Percentiles rank a stretch among this genome's conserved stretches.
Conservation (phyloP, 2,329 filamentous ascomycete species). For the Pezicula radicicola region DNA sequence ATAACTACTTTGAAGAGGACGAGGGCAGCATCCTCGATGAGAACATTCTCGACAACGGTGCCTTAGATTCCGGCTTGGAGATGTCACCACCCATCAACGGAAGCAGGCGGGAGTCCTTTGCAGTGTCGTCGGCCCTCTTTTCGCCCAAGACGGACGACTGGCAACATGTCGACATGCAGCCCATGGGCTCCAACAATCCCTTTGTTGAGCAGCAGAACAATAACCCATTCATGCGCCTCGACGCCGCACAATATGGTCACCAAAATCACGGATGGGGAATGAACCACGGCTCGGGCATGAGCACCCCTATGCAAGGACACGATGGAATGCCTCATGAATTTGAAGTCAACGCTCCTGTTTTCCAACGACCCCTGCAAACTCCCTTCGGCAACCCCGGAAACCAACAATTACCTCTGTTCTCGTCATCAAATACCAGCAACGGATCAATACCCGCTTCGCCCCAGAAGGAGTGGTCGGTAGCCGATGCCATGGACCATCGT, state of each 20-base stretch:
- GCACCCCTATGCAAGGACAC: conserved; percentile 71
- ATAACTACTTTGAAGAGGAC: conserved; percentile 60
- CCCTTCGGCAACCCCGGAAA: conserved; percentile 51
- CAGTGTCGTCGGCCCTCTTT: conserved; percentile 56
- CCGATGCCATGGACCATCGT: conserved; percentile 44
- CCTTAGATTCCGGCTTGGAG: conserved; percentile 58
- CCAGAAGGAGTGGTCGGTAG: conserved; percentile 55
- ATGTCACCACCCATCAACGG: conserved; percentile 61
- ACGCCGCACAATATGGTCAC: conserved; percentile 41
- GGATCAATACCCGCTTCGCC: conserved; percentile 52
- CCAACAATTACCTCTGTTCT: conserved; percentile 52
- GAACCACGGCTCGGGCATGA: conserved; percentile 60
- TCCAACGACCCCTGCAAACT: conserved; percentile 48
- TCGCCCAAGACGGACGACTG: conserved; percentile 64
- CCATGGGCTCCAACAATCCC: conserved; percentile 60
- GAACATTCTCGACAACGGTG: conserved; percentile 55
- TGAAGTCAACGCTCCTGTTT: conserved; percentile 48
- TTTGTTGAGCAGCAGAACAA: conserved; percentile 54
- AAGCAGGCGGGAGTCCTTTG: conserved; percentile 63
- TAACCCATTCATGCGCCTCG: conserved; percentile 67
- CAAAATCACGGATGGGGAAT: conserved; percentile 26
- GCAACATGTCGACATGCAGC: conserved; percentile 64
- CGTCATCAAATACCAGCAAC: conserved; percentile 42
- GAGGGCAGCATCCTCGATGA: conserved; percentile 60
- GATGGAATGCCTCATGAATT: conserved; percentile 59